These are phyloP conservation scores for Magnusiomyces magnusii DNA, from an alignment of 1,139 yeast species.

Conservation along the genomic window DNA sequence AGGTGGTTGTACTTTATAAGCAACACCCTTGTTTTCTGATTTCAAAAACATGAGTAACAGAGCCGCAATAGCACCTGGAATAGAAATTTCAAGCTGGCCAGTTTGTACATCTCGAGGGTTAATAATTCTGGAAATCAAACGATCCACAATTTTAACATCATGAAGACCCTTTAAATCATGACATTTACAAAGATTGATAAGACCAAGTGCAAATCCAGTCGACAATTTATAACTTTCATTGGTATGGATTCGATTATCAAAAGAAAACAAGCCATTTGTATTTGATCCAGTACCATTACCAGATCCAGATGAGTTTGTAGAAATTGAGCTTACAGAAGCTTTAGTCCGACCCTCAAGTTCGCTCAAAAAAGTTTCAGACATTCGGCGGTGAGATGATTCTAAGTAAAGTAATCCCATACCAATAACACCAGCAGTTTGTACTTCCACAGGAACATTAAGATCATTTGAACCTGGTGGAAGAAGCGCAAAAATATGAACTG, in stretches of 20 bases:
- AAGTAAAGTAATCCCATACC: conserved; percentile 83
- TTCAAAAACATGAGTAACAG: conserved; percentile 65
- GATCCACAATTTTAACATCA: conserved; percentile 66
- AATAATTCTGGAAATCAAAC: conserved; percentile 51
- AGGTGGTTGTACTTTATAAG: conserved; percentile 59
- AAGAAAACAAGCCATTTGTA: background rate
- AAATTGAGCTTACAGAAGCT: background rate
- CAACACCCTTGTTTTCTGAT: conserved; percentile 54
- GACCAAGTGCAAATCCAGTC: conserved; percentile 84
- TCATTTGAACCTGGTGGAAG: conserved; percentile 89
- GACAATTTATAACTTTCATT: conserved; percentile 81
- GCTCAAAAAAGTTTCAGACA: conserved; percentile 66
- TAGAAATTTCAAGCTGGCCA: conserved; percentile 61
- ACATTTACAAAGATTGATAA: conserved; percentile 79
- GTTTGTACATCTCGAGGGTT: conserved; percentile 65
- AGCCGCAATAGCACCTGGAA: conserved; percentile 77
- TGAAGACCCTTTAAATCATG: conserved; percentile 51
- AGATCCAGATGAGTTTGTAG: background rate
- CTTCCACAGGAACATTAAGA: conserved; percentile 71
- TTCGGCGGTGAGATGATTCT: conserved; percentile 73
- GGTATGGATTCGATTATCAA: conserved; percentile 13
- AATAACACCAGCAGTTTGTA: conserved; percentile 86
- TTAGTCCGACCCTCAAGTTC: conserved; percentile 22
- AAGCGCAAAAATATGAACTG: conserved; percentile 89
- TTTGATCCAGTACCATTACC: conserved; percentile 5